Percentiles rank a stretch among this genome's conserved stretches.
These are phyloP conservation scores for Microdochium paspali DNA, from an alignment of 2,329 filamentous ascomycete genomes.

Conservation along the genomic window DNA sequence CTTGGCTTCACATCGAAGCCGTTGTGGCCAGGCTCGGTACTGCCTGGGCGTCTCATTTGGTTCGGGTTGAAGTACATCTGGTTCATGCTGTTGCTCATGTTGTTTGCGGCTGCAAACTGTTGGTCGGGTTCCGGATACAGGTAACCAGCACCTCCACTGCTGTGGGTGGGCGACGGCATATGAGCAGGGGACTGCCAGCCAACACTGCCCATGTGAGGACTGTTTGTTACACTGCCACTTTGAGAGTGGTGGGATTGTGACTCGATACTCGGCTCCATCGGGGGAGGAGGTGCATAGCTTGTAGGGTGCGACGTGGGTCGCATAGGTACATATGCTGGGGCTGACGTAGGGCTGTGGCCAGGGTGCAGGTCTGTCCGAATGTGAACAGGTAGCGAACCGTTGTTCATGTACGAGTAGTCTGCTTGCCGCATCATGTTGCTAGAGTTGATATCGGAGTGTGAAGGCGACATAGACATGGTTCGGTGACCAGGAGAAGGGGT, in stretches of 20 bases:
- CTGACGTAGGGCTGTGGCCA: constrained; percentile 56
- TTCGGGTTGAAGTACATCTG: constrained; percentile 59
- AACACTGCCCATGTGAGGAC: constrained; percentile 73
- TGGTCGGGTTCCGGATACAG: constrained; percentile 79
- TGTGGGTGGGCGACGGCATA: constrained; percentile 61
- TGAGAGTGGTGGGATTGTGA: constrained; percentile 65
- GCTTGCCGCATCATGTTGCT: constrained; percentile 61
- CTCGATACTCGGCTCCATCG: constrained; percentile 77
- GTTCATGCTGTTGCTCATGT: constrained; percentile 46
- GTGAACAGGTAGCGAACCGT: constrained; percentile 72
- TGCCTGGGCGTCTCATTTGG: constrained; percentile 61
- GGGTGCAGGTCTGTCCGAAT: constrained; percentile 67
- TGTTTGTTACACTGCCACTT: constrained; percentile 62
- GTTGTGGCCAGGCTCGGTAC: constrained; percentile 55
- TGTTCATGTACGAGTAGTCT: constrained; percentile 70
- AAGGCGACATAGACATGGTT: constrained; percentile 63
- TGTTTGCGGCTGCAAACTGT: constrained; percentile 46
- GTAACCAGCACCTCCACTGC: constrained; percentile 50
- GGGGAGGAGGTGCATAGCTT: constrained; percentile 73
- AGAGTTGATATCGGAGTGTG: constrained; percentile 63
- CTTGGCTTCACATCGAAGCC: constrained; percentile 55
- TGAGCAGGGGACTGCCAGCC: constrained; percentile 85
- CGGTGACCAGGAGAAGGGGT: constrained; percentile 80
- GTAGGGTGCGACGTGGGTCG: constrained; percentile 79
- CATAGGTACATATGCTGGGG: constrained; percentile 51